These are phyloP conservation scores for Aphanomyces stellatus DNA, from an alignment of 352 stramenopile species.

Conservation along the genomic window DNA sequence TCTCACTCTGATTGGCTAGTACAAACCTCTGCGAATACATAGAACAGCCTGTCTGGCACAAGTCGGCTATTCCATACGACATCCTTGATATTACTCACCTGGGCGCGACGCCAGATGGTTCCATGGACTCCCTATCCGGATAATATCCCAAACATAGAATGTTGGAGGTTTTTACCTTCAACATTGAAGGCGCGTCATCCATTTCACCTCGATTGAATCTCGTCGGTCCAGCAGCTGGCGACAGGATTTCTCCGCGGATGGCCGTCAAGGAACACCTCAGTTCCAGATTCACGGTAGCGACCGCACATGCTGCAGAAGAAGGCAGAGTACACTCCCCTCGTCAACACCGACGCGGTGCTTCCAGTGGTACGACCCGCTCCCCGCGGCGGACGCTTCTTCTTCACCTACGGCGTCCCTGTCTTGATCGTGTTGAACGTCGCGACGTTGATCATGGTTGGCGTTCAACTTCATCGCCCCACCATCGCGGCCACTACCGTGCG, in stretches of 20 bases:
- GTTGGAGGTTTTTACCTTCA: not conserved
- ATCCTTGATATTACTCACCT: no score
- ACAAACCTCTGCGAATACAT: not conserved
- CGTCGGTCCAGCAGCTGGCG: no score
- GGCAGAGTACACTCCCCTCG: not conserved
- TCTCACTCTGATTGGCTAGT: not conserved
- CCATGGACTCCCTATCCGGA: no score
- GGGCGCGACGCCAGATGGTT: no score
- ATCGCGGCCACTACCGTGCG: not conserved
- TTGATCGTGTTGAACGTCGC: not conserved
- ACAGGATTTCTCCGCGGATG: no score
- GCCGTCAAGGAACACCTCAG: no score
- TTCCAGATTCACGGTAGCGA: no score
- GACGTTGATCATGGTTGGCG: not conserved
- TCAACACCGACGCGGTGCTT: not conserved
- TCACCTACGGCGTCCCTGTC: not conserved
- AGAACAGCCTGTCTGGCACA: not conserved
- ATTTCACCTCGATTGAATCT: no score
- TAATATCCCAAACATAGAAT: not conserved
- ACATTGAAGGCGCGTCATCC: not conserved
- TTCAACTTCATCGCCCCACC: not conserved
- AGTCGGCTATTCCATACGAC: no score
- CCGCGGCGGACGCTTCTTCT: not conserved
- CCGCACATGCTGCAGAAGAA: not conserved
- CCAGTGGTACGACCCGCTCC: not conserved